These are phyloP conservation scores for Botrytis deweyae DNA, from an alignment of 2,329 filamentous ascomycete genomes.

Conservation along the genomic window DNA sequence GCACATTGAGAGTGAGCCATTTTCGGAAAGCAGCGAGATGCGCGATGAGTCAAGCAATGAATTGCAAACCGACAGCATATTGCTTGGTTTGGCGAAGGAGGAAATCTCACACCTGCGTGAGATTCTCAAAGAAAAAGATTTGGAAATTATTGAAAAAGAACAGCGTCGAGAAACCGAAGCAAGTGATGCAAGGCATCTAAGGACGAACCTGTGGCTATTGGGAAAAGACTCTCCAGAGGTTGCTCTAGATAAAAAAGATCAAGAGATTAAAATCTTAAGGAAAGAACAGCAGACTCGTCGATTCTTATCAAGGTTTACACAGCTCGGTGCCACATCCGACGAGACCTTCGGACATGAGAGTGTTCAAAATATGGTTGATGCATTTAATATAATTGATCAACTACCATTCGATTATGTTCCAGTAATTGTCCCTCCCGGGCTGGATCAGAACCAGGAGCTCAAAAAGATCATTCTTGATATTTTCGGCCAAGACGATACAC, in stretches of 20 bases:
- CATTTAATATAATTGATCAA: neutral
- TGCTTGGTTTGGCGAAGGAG: neutral
- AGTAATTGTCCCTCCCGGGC: neutral
- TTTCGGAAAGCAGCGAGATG: neutral
- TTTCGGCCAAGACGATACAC: neutral
- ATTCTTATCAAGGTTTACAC: neutral
- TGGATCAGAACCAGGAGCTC: neutral
- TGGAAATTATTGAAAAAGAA: neutral
- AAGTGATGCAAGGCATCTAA: neutral
- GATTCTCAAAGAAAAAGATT: neutral
- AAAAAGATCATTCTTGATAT: neutral
- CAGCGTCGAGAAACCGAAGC: neutral
- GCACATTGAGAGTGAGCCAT: neutral
- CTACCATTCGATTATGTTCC: neutral
- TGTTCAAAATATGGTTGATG: neutral
- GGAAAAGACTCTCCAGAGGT: neutral
- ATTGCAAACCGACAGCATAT: neutral
- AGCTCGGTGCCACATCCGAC: neutral
- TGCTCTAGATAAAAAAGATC: neutral
- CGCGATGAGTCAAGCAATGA: neutral
- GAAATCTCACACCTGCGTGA: neutral
- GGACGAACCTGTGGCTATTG: neutral
- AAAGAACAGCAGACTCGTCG: neutral
- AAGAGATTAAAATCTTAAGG: neutral
- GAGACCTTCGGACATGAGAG: neutral